Conservation (phyloP, 345 rosid species). For the Gossypium bickii region DNA sequence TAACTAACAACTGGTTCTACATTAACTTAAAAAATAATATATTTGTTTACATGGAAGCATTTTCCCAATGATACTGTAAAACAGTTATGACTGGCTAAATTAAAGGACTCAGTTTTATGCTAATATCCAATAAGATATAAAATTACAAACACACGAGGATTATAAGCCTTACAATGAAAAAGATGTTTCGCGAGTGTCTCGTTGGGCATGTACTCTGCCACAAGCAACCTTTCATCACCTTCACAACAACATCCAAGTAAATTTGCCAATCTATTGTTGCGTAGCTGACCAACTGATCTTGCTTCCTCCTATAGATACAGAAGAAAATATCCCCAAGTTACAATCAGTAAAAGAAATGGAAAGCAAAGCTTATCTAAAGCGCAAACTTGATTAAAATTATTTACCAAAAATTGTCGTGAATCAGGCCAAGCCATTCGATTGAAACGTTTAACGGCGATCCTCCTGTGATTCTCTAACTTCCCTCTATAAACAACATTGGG, state of each 20-base stretch:
- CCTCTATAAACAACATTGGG: slow-evolving; percentile 91
- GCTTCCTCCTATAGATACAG: slow-evolving; percentile 70
- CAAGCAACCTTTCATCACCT: slow-evolving; percentile 81
- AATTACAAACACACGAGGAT: neutral
- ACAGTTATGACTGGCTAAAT: neutral
- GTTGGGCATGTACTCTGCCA: slow-evolving; percentile 84
- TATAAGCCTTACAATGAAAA: slow-evolving; percentile 59
- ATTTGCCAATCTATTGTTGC: slow-evolving; percentile 73
- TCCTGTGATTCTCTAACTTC: slow-evolving; percentile 64
- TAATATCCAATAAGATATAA: neutral
- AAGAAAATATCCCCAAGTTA: slow-evolving; percentile 4
- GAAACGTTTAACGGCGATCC: slow-evolving; percentile 88
- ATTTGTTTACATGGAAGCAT: neutral
- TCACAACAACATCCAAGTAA: slow-evolving; percentile 87
- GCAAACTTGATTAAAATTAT: neutral
- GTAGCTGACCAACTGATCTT: slow-evolving; percentile 76
- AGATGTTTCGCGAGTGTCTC: slow-evolving; percentile 95
- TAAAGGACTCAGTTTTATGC: neutral
- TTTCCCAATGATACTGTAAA: neutral
- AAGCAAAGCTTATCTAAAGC: neutral
- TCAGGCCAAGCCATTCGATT: slow-evolving; percentile 94
- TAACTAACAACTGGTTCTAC: neutral
- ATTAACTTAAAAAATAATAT: neutral
- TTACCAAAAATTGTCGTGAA: slow-evolving; percentile 73
- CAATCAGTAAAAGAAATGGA: neutral